Conservation (phyloP, 1,139 yeast species). For the Hansenula lynferdii region DNA sequence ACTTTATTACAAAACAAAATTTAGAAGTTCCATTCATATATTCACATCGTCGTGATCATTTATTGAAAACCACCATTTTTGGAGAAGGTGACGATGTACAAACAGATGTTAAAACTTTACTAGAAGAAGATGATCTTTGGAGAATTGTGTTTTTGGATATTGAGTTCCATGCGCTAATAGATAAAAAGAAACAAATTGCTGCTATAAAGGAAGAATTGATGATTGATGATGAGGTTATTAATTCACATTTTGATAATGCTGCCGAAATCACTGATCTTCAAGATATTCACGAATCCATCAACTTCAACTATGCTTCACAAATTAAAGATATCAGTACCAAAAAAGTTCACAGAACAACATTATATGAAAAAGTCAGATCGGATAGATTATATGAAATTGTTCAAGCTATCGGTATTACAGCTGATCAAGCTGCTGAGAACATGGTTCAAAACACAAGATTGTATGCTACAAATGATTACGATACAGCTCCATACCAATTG, state of each 20-base stretch:
- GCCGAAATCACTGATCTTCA: constrained; percentile 75
- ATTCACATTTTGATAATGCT: constrained; percentile 48
- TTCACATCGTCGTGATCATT: constrained; percentile 90
- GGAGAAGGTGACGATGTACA: constrained; percentile 52
- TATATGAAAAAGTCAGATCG: constrained; percentile 70
- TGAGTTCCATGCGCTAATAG: constrained; percentile 82
- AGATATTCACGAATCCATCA: constrained; percentile 80
- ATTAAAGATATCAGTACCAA: constrained; percentile 43
- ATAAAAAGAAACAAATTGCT: constrained; percentile 63
- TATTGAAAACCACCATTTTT: constrained; percentile 45
- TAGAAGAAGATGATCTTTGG: constrained; percentile 89
- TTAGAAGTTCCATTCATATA: constrained; percentile 96
- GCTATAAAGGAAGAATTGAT: constrained; percentile 52
- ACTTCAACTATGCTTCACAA: constrained; percentile 74
- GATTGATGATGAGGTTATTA: constrained; percentile 54
- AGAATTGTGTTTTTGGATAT: constrained; percentile 80
- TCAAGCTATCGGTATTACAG: constrained; percentile 68
- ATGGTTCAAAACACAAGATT: constrained; percentile 67
- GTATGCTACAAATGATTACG: constrained; percentile 62
- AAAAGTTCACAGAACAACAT: constrained; percentile 42
- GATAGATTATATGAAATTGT: constrained; percentile 69
- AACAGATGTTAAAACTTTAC: constrained; percentile 47
- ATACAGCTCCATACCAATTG: constrained; percentile 58
- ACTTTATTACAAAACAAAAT: constrained; percentile 70
- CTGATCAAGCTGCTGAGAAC: constrained; percentile 82